Base-by-base conservation (phyloP, 169 alveolate genomes). In the Plasmodium gaboni region DNA sequence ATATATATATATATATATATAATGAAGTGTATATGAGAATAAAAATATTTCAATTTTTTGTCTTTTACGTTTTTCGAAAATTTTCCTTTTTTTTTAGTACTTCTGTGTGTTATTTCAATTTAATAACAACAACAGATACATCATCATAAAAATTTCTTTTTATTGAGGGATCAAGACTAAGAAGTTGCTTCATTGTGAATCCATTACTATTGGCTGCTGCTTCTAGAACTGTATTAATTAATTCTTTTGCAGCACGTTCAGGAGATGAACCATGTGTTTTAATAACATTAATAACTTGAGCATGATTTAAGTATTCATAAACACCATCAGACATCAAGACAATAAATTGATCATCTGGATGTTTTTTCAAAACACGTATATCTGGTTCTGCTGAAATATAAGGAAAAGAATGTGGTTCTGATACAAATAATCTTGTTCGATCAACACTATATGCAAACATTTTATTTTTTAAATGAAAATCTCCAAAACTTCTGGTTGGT, bases 401-500 rank as follows among this genome's bases (percentile, higher is more conserved):
- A 19, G 96, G 95, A 71, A 87, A 93, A 28, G 95, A 83, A 60
- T 70, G 87, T 46, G 88, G 86, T 44, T 67, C 74, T 2, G 64
- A 50, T 28, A 87, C 70, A 26, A 57, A 12, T 51, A 24, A 78
- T 26, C 48, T 69, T 26, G 88, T 59, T 10, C 50, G 38, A 22
- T 15, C 65, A 53, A 57, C 60, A 76, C 91, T 92, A 73, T 50
- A 65, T 4, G 92, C 74, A 80, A 68, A 91, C 22, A 63, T 28
- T 38, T 70, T 69, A 12, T 70, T 51, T 73, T 94, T 94, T 59
- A 94, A 76, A 46, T 85, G 50, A 73, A 88, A 94, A 73, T 94
- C 96, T 2, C 96, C 96, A 63, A 94, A 94, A 59, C 78, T 87
- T 10, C 94, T 87, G 15, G 96, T 94, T 15, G 93, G 91, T 88